These are phyloP conservation scores for Petunia axillaris DNA, from an alignment of 257 asterid species.

Conservation along the genomic window DNA sequence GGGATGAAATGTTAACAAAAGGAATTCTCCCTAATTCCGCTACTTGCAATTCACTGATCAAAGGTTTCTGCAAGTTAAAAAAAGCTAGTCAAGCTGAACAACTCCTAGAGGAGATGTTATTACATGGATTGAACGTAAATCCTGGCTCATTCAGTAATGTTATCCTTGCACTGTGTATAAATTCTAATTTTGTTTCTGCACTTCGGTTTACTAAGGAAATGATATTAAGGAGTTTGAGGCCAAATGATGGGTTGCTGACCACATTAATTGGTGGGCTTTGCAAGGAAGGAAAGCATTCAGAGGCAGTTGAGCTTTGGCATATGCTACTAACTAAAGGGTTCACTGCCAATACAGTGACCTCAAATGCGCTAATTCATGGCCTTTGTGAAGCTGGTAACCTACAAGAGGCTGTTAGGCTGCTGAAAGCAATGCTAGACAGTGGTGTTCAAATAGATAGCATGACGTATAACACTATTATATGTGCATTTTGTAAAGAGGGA, in stretches of 20 bases:
- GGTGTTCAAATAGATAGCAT: conserved; percentile 54
- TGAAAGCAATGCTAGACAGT: conserved; percentile 51
- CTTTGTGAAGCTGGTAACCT: conserved; percentile 63
- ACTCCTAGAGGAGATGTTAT: conserved; percentile 60
- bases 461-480: conserved; percentile 74
- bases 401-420: conserved; percentile 55
- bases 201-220: conserved; percentile 51
- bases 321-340: conserved; percentile 57
- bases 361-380: conserved; percentile 79
- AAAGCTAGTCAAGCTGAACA: conserved; percentile 62
- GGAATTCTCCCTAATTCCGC: conserved; percentile 59
- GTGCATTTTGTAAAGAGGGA: conserved; percentile 65
- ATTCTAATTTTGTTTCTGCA: conserved; percentile 55
- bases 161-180: conserved; percentile 53
- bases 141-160: conserved; percentile 55
- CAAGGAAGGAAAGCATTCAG: conserved; percentile 59
- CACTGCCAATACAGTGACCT: conserved; percentile 61
- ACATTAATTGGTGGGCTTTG: conserved; percentile 72
- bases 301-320: conserved; percentile 66
- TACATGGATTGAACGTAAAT: conserved; percentile 50
- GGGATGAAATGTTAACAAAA: conserved; percentile 59
- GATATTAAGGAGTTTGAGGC: conserved; percentile 61
- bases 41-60: conserved; percentile 63
- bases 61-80: conserved; percentile 65
- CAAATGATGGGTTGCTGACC: conserved; percentile 67